Conservation (phyloP, 108 stramenopile genomes). For the Skeletonema tropicum region DNA sequence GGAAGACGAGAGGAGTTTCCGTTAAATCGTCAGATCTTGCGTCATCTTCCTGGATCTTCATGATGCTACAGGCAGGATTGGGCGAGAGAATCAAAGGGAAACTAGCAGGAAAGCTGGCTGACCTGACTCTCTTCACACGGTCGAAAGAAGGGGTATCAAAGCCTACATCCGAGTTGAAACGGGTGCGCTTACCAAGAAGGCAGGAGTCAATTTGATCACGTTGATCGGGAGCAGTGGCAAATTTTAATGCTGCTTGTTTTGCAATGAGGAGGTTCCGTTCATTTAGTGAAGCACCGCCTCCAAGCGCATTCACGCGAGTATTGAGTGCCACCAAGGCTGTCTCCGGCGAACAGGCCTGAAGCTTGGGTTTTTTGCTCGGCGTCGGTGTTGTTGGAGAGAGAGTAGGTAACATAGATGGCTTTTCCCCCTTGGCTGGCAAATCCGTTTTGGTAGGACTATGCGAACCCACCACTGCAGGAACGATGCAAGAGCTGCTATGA, state of each 20-base stretch:
- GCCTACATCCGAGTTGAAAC: conserved; percentile 7
- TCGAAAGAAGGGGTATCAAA: conserved; percentile 1
- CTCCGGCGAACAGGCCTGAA: conserved; percentile 10
- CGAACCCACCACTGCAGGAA: neutral
- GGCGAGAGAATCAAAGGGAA: conserved; percentile 25
- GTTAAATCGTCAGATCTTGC: neutral
- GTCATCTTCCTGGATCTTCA: conserved; percentile 13
- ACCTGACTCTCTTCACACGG: conserved; percentile 18
- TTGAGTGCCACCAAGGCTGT: conserved; percentile 37
- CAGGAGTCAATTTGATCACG: conserved; percentile 30
- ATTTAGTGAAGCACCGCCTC: conserved; percentile 32
- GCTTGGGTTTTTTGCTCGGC: neutral
- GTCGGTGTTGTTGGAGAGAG: conserved; percentile 29
- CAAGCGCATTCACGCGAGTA: conserved; percentile 41
- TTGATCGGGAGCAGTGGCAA: conserved; percentile 10
- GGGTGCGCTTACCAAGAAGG: conserved; percentile 25
- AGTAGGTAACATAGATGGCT: conserved; percentile 23
- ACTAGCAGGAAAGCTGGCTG: conserved; percentile 12
- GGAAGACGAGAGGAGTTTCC: conserved; percentile 19
- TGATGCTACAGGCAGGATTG: conserved; percentile 18
- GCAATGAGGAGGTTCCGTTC: conserved; percentile 19
- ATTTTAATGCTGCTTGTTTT: conserved; percentile 17
- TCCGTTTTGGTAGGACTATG: conserved; percentile 8
- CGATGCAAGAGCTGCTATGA: neutral
- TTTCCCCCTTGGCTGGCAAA: conserved; percentile 22